Conservation (phyloP, 2,329 filamentous ascomycete species). For the Xylariomycetidae sp. region DNA sequence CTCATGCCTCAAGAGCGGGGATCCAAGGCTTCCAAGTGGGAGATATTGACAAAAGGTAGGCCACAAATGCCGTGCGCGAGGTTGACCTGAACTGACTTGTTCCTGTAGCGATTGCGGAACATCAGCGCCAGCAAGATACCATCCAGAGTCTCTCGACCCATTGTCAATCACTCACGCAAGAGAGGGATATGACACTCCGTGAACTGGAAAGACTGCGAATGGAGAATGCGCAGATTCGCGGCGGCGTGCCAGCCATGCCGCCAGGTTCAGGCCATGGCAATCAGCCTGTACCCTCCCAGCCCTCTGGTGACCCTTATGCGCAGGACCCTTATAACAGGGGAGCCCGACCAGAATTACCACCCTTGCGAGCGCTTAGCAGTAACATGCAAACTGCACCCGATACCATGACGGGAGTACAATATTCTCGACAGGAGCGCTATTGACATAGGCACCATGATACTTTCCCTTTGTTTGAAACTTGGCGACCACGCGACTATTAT, state of each 20-base stretch:
- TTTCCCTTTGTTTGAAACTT: conserved; percentile 4
- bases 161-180: conserved; percentile 35
- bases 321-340: conserved; percentile 22
- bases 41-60: conserved; percentile 79
- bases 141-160: conserved; percentile 44
- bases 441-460: too few relatives aligned
- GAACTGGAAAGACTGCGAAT: conserved; percentile 43
- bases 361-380: conserved; percentile 48
- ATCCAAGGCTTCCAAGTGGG: conserved; percentile 85
- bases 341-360: conserved; percentile 49
- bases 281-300: conserved; percentile 22
- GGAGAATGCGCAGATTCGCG: conserved; percentile 44
- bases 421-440: conserved; percentile 42
- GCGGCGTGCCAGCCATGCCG: conserved; percentile 17
- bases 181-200: conserved; percentile 45
- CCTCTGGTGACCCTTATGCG: conserved; percentile 24
- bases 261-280: conserved; percentile 16
- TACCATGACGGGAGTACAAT: conserved; percentile 64
- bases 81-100: conserved; percentile 10
- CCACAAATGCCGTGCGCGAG: conserved; percentile 5
- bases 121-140: conserved; percentile 49
- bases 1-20: conserved; percentile 76
- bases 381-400: conserved; percentile 44
- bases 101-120: conserved; percentile 56
- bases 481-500: too few relatives aligned